These are phyloP conservation scores for Neocallimastix lanati DNA, from an alignment of 192 early-diverging fungal genomes.

Conservation along the genomic window DNA sequence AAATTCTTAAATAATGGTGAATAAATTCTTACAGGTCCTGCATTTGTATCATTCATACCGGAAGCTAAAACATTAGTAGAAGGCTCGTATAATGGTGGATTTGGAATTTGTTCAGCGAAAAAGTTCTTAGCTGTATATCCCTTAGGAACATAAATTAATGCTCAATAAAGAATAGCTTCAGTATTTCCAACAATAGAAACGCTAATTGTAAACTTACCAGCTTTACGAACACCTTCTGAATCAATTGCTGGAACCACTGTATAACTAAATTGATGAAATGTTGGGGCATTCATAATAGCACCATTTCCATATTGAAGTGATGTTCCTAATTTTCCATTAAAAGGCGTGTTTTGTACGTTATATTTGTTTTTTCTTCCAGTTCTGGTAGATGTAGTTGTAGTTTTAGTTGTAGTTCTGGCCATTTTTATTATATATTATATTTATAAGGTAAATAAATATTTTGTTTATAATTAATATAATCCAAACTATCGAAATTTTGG, in stretches of 20 bases:
- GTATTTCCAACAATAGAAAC: neutral
- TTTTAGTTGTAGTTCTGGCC: neutral
- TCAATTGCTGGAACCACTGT: neutral
- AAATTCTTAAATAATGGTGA: neutral
- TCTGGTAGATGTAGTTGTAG: neutral
- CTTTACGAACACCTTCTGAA: neutral
- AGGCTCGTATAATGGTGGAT: neutral
- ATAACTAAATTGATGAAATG: neutral
- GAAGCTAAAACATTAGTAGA: neutral
- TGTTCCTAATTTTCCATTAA: neutral
- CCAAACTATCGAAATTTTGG: neutral
- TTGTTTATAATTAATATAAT: neutral
- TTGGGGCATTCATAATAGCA: neutral
- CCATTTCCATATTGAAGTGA: neutral
- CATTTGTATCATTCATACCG: neutral
- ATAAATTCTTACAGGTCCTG: neutral
- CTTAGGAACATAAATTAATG: neutral
- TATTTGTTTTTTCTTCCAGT: neutral
- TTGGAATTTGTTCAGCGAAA: neutral
- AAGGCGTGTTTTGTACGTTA: neutral
- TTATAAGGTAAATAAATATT: neutral
- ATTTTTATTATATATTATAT: neutral
- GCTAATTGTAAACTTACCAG: neutral
- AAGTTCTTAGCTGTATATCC: neutral
- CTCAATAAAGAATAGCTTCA: neutral